These are phyloP conservation scores for Clarireedia paspali DNA, from an alignment of 2,329 filamentous ascomycete genomes.

Conservation along the genomic window DNA sequence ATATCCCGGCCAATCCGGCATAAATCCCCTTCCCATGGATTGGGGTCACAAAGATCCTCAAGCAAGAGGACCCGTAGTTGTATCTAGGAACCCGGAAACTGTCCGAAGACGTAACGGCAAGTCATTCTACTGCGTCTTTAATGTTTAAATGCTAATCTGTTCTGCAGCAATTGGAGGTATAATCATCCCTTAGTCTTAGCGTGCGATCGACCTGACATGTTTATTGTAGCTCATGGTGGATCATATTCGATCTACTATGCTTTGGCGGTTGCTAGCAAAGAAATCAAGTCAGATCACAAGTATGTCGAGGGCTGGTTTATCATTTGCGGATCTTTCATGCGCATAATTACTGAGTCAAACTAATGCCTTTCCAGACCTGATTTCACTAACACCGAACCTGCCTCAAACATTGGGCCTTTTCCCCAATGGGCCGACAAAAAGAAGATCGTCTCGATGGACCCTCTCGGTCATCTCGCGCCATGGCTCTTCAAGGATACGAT, in stretches of 20 bases:
- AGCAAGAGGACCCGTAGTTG: conserved; percentile 78
- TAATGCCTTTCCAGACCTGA: conserved; percentile 41
- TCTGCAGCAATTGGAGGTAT: conserved; percentile 50
- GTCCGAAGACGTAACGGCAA: conserved; percentile 74
- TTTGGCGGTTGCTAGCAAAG: conserved; percentile 82
- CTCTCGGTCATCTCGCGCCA: conserved; percentile 78
- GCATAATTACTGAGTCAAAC: background rate
- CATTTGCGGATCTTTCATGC: background rate
- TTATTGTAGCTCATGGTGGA: conserved; percentile 61
- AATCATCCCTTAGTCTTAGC: conserved; percentile 15
- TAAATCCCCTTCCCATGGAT: conserved; percentile 80
- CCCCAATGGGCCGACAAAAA: conserved; percentile 81
- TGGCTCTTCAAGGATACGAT: conserved; percentile 78
- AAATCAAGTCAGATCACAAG: conserved; percentile 75
- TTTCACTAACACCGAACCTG: conserved; percentile 83
- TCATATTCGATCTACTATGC: conserved; percentile 97
- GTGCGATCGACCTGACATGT: background rate
- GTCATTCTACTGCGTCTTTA: conserved; percentile 21
- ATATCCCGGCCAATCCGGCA: conserved; percentile 89
- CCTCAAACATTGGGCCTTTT: conserved; percentile 81
- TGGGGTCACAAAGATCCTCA: conserved; percentile 76
- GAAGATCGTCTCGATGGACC: conserved; percentile 98
- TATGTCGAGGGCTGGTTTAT: conserved; percentile 23
- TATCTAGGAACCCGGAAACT: conserved; percentile 67
- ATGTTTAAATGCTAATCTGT: conserved; percentile 17